Evolutionary conservation across 108 stramenopile species (phyloP), one percentile per base, ranked within the genome.

Genomic region (Nitzschia putrida): DNA sequence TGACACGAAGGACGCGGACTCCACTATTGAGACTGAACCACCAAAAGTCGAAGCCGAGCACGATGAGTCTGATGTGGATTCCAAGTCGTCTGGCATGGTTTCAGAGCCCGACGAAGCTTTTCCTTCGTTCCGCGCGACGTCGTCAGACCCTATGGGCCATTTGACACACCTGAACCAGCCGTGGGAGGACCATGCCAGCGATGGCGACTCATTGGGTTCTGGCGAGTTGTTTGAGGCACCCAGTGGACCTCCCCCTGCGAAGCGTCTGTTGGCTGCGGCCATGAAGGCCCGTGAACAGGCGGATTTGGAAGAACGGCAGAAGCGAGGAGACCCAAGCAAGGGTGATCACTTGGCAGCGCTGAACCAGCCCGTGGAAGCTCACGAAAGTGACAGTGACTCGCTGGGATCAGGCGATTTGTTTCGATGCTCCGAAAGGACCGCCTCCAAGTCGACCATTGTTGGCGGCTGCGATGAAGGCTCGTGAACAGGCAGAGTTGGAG

Each of bases 361-460:
- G 34, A 67, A 67, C 22, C 66, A 67, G 34, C 66, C 66, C 8
- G 16, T 40, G 14, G 34, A 53, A 0, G 16, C 11, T 10, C 34
- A 53, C 16, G 34, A 54, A 24, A 38, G 37, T 20, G 66, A 67
- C 37, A 26, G 18, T 13, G 42, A n/a, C 52, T 66, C 66, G 13
- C n/a, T 66, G 0, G 52, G 34, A 16, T 26, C 24, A 29, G 52
- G 2, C 7, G 66, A 53, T 8, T 54, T 66, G 53, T 66, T n/a
- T 66, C 23, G 66, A 66, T 53, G 50, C 66, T 54, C 66, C 66
- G 29, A 66, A 53, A 26, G 58, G 58, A 13, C 52, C 66, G 25
- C 26, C 34, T 52, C 50, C 52, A n/a, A 14, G 9, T 9, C 53
- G 54, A 54, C 66, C 66, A 9, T 37, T 66, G 52, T n/a, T 66